A percentile compares a stretch with the other conserved stretches of the same genome.
Evolutionary conservation across 78 protist species (phyloP).

Genomic region (Dictyostelium brefeldianum): DNA sequence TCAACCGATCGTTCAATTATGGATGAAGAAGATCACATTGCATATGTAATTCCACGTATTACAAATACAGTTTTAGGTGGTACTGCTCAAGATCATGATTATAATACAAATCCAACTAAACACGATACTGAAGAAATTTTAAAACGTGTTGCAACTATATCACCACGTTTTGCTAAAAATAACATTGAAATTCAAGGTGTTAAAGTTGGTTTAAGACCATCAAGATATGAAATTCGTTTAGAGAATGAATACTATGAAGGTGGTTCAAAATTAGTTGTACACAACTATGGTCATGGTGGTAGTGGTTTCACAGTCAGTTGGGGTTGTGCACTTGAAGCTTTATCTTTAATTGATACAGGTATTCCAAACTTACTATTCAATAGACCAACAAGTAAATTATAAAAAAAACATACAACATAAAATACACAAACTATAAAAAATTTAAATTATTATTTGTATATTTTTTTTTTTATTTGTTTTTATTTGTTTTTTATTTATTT

Average conservation of each 20-base stretch:
- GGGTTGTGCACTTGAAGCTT: conserved; percentile 77
- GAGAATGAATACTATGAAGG: conserved; percentile 54
- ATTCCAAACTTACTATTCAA: conserved; percentile 1
- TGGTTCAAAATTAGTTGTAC: conserved; percentile 63
- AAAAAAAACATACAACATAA: background rate
- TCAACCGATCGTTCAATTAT: conserved; percentile 41
- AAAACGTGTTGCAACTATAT: conserved; percentile 52
- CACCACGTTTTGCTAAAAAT: conserved; percentile 40
- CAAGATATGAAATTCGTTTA: conserved; percentile 66
- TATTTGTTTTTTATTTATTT: too few relatives aligned
- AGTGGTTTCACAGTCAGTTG: conserved; percentile 81
- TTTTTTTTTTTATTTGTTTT: too few relatives aligned
- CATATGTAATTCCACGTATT: conserved; percentile 67
- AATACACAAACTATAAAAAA: too few relatives aligned
- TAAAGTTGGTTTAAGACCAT: conserved; percentile 75
- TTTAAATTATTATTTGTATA: too few relatives aligned
- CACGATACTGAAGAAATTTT: conserved; percentile 69
- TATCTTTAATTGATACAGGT: conserved; percentile 7
- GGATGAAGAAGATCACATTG: conserved; percentile 73
- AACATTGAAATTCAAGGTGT: conserved; percentile 63
- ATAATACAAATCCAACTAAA: conserved; percentile 31
- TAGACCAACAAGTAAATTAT: conserved; percentile 5
- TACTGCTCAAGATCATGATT: conserved; percentile 55
- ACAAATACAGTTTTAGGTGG: conserved; percentile 68
- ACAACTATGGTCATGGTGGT: conserved; percentile 85